A percentile compares a stretch with the other conserved stretches of the same genome.
Evolutionary conservation across 345 rosid genomes (phyloP).

Genomic region (Citrus australasica): DNA sequence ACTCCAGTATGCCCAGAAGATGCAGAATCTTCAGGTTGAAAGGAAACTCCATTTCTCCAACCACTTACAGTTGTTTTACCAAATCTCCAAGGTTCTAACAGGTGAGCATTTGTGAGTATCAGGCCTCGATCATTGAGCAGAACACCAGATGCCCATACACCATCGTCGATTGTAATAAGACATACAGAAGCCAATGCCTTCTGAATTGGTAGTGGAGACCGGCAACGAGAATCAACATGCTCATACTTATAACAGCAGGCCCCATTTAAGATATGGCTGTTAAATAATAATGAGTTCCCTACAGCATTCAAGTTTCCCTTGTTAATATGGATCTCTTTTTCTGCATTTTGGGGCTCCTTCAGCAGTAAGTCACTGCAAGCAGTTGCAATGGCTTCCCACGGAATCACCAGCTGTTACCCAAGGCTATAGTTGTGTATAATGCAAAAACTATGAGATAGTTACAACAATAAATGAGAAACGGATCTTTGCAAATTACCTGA

Average conservation of each 20-base stretch:
- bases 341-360: slow-evolving; percentile 55
- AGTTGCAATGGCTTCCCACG: slow-evolving; percentile 93
- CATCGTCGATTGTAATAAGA: slow-evolving; percentile 67
- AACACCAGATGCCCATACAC: slow-evolving; percentile 94
- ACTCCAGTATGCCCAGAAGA: slow-evolving; percentile 23
- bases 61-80: slow-evolving; percentile 57
- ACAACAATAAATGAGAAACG: slow-evolving; percentile 22
- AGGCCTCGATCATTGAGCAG: slow-evolving; percentile 79
- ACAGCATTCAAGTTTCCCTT: slow-evolving; percentile 43
- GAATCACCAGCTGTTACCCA: slow-evolving; percentile 98
- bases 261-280: slow-evolving; percentile 23
- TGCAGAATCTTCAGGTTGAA: slow-evolving; percentile 28
- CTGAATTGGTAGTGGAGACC: slow-evolving; percentile 36
- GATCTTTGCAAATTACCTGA: slow-evolving; percentile 61
- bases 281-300: slow-evolving; percentile 33
- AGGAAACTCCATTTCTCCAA: slow-evolving; percentile 23
- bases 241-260: slow-evolving; percentile 16
- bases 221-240: slow-evolving; percentile 15
- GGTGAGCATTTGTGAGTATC: slow-evolving; percentile 89
- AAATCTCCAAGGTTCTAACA: slow-evolving; percentile 95
- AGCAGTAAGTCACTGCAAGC: slow-evolving; percentile 77
- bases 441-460: slow-evolving; percentile 39
- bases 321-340: slow-evolving; percentile 37
- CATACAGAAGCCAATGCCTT: slow-evolving; percentile 73
- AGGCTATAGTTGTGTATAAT: slow-evolving; percentile 74